phyloP scores from a whole-genome alignment of 2,329 filamentous ascomycete species.

The Xylaria sp. region DNA sequence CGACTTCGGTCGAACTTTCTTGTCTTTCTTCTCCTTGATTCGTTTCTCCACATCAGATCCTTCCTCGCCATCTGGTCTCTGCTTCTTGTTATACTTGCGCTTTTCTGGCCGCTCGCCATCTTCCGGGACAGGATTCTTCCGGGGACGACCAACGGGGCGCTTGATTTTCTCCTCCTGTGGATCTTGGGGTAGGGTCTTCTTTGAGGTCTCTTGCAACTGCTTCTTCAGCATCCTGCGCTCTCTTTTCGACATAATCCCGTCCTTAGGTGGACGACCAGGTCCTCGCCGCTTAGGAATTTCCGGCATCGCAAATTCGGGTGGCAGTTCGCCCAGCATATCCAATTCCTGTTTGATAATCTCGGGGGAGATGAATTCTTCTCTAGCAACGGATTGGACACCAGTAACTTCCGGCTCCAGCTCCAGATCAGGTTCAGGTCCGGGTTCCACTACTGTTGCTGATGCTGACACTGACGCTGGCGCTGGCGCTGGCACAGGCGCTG shows the following conservation, averaged over 20 bases:
- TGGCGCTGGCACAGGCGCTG: constrained; percentile 29
- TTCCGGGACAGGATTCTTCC: constrained; percentile 71
- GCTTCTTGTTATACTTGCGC: constrained; percentile 73
- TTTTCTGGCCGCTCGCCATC: constrained; percentile 68
- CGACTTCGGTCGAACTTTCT: constrained; percentile 68
- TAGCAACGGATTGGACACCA: constrained; percentile 18
- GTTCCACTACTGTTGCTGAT: constrained; percentile 1
- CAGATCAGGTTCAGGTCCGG: constrained; percentile 8
- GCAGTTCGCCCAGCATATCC: constrained; percentile 31
- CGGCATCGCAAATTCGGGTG: constrained; percentile 51
- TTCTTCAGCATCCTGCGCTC: constrained; percentile 74
- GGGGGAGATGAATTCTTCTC: constrained; percentile 17
- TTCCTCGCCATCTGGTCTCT: constrained; percentile 66
- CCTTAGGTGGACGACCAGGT: constrained; percentile 83
- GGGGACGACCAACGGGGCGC: constrained; percentile 71
- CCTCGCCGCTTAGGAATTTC: constrained; percentile 74
- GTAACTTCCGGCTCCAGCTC: constrained; percentile 15
- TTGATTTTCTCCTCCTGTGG: constrained; percentile 63
- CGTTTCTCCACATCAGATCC: constrained; percentile 66
- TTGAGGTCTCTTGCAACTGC: constrained; percentile 61
- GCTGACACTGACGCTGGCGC: constrained; percentile 3
- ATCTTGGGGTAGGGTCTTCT: constrained; percentile 61
- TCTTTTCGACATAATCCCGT: constrained; percentile 84
- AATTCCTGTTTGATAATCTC: constrained; percentile 28
- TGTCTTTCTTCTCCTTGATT: constrained; percentile 68